A percentile compares a stretch with the other conserved stretches of the same genome.
These are phyloP conservation scores for Dothidotthia symphoricarpi DNA, from an alignment of 2,329 filamentous ascomycete species.

Conservation along the genomic window DNA sequence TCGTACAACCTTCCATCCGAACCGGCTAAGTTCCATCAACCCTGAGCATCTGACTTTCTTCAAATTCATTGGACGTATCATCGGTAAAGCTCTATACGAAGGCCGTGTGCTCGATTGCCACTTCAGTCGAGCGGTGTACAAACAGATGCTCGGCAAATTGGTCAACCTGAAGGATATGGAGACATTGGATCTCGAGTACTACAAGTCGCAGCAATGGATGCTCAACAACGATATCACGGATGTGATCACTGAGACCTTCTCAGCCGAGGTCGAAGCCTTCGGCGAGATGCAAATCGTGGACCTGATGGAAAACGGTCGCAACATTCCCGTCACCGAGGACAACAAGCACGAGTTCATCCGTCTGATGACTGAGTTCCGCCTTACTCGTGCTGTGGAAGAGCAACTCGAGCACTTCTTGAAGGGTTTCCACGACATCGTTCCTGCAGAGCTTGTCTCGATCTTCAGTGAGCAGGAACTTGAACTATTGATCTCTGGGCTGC, in stretches of 20 bases:
- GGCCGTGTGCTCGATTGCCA: conserved; percentile 94
- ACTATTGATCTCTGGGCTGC: conserved; percentile 90
- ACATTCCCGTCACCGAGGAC: conserved; percentile 91
- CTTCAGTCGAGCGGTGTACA: conserved; percentile 98
- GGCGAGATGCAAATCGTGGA: conserved; percentile 86
- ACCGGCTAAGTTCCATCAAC: conserved; percentile 90
- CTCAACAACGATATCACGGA: conserved; percentile 97
- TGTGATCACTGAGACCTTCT: conserved; percentile 95
- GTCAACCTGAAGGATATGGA: conserved; percentile 99
- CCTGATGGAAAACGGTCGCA: conserved; percentile 80
- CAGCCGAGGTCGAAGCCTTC: conserved; percentile 90
- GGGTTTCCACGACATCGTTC: conserved; percentile 98
- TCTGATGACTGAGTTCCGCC: conserved; percentile 87
- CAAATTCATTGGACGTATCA: conserved; percentile 98
- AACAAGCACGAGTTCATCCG: conserved; percentile 99
- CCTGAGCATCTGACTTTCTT: conserved; percentile 96
- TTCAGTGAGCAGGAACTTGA: conserved; percentile 99
- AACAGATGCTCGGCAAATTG: conserved; percentile 89
- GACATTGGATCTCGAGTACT: conserved; percentile 96
- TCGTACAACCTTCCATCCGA: conserved; percentile 97
- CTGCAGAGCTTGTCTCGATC: conserved; percentile 88
- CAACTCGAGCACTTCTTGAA: conserved; percentile 92
- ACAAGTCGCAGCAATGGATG: conserved; percentile 99
- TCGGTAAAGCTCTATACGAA: conserved; percentile 97
- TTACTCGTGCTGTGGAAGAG: conserved; percentile 87